Evolutionary conservation across 2,329 filamentous ascomycete genomes (phyloP).

Genomic region (Neopestalotiopsis rosae): DNA sequence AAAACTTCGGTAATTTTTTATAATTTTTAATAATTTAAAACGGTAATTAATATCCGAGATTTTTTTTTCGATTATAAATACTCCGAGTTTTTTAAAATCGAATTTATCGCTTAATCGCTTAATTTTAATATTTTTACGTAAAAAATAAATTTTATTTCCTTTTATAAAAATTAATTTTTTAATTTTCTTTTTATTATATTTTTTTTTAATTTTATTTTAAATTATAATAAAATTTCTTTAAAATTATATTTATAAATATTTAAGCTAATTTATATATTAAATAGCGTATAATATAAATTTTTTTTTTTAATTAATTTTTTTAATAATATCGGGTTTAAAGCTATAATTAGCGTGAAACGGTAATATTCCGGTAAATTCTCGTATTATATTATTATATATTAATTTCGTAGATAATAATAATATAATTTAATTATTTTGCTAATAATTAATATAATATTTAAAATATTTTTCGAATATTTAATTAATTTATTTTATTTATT

Average conservation of each 20-base stretch:
- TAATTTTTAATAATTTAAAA: background rate
- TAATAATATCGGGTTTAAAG: background rate
- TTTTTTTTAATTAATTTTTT: conserved; percentile 24
- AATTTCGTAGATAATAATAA: conserved; percentile 14
- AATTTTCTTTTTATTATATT: conserved; percentile 22
- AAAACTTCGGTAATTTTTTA: background rate
- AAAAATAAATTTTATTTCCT: conserved; percentile 6
- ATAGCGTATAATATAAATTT: conserved; percentile 21
- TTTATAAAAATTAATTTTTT: conserved; percentile 17
- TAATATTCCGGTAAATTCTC: background rate
- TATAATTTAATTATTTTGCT: conserved; percentile 10
- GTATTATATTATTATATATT: background rate
- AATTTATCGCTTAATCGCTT: background rate
- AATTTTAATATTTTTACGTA: background rate
- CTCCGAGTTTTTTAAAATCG: background rate
- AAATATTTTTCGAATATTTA: background rate
- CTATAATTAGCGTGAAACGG: conserved; percentile 10
- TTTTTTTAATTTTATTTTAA: background rate
- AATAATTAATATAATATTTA: conserved; percentile 20
- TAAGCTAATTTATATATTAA: background rate
- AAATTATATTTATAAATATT: conserved; percentile 20
- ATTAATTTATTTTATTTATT: conserved; percentile 15
- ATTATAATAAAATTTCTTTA: conserved; percentile 4
- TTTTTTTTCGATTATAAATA: background rate
- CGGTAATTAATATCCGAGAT: background rate